phyloP scores from a whole-genome alignment of 2,329 filamentous ascomycete genomes.

The Ascocoryne sarcoides region DNA sequence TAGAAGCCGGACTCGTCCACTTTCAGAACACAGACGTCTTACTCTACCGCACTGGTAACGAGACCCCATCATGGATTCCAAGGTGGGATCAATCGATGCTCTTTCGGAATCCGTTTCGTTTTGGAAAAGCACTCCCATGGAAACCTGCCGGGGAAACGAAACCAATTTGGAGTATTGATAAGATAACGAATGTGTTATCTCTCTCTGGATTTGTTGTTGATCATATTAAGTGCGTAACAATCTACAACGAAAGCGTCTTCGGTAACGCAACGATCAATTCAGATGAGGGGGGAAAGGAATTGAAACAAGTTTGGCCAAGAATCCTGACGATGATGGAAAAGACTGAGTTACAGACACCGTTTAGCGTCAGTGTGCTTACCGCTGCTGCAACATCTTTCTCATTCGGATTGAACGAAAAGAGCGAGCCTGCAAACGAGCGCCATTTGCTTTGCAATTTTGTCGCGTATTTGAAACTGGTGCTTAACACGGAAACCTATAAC shows the following conservation, averaged over 20 bases:
- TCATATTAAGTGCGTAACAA: slow-evolving; percentile 6
- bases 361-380: slow-evolving; percentile 10
- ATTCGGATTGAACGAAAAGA: slow-evolving; percentile 20
- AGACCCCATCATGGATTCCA: slow-evolving; percentile 20
- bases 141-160: slow-evolving; percentile 14
- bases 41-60: slow-evolving; percentile 17
- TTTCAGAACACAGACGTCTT: slow-evolving; percentile 21
- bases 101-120: slow-evolving; percentile 24
- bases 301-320: slow-evolving; percentile 15
- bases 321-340: slow-evolving; percentile 12
- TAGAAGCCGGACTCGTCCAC: slow-evolving; percentile 23
- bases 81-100: slow-evolving; percentile 22
- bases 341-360: slow-evolving; percentile 7
- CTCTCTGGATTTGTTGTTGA: slow-evolving; percentile 10
- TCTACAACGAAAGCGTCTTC: slow-evolving; percentile 19
- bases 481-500: slow-evolving; percentile 16
- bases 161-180: slow-evolving; percentile 12
- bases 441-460: slow-evolving; percentile 16
- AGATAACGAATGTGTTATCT: slow-evolving; percentile 1
- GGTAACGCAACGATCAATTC: slow-evolving; percentile 16
- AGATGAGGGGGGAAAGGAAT: slow-evolving; percentile 10
- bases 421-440: slow-evolving; percentile 14
- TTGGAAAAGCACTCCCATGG: slow-evolving; percentile 21
- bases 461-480: slow-evolving; percentile 19
- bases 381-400: slow-evolving; percentile 20